A percentile compares a stretch with the other conserved stretches of the same genome.
Conservation (phyloP, 1,284 basidiomycete species). For the Phellinidium pouzarii region DNA sequence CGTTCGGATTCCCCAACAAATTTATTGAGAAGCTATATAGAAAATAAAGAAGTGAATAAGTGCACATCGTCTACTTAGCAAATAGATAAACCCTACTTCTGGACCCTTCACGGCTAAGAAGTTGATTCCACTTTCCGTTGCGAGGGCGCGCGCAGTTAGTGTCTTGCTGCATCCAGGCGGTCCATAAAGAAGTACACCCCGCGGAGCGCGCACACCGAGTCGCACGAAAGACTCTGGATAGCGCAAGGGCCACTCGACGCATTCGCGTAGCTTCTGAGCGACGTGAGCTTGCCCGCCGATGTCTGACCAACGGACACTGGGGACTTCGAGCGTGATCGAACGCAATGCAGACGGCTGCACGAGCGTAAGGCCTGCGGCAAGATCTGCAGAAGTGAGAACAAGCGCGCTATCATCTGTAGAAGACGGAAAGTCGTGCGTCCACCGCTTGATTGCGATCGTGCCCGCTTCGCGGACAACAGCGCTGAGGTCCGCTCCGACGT, state of each 20-base stretch:
- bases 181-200: constrained; percentile 90
- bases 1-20: constrained; percentile 97
- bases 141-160: constrained; percentile 88
- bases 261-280: constrained; percentile 80
- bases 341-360: constrained; percentile 94
- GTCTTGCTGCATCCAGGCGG: constrained; percentile 99
- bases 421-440: constrained; percentile 37
- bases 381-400: constrained; percentile 55
- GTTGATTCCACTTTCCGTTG: constrained; percentile 92
- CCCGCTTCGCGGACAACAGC: constrained; percentile 93
- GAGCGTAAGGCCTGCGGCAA: constrained; percentile 64
- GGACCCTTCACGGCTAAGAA: constrained; percentile 98
- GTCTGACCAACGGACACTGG: constrained; percentile 79
- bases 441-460: constrained; percentile 84
- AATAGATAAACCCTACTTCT: constrained; percentile 50
- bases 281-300: constrained; percentile 82
- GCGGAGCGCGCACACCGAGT: constrained; percentile 83
- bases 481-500: constrained; percentile 93
- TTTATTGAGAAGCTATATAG: constrained; percentile 80
- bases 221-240: constrained; percentile 83
- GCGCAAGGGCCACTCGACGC: constrained; percentile 91
- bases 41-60: constrained; percentile 1
- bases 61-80: constrained; percentile 7
- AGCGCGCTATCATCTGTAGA: constrained; percentile 28
- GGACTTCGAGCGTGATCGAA: constrained; percentile 84